Percentiles rank a stretch among this genome's conserved stretches.
Conservation (phyloP, 2,329 filamentous ascomycete species). For the Sphaerostilbella broomeana region DNA sequence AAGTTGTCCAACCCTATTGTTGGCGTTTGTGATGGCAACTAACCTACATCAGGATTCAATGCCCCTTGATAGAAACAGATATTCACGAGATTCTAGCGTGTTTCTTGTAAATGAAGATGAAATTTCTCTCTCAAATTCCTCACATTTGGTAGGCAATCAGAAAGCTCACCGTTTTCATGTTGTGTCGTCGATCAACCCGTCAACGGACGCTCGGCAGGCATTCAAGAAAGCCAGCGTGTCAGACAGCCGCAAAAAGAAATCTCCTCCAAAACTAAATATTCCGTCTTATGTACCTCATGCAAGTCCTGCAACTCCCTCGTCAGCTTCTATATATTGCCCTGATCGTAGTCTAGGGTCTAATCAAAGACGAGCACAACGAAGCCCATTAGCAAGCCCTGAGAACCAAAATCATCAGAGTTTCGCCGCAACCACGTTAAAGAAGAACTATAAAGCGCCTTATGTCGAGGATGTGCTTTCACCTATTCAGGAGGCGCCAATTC, state of each 20-base stretch:
- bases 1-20: conserved; percentile 10
- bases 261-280: conserved; percentile 1
- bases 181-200: no score
- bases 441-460: conserved; percentile 22
- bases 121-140: no score
- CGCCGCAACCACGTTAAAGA: background rate
- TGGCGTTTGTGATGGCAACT: background rate
- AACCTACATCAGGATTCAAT: background rate
- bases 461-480: conserved; percentile 21
- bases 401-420: conserved; percentile 2
- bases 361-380: conserved; percentile 24
- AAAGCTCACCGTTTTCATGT: no score
- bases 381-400: conserved; percentile 10
- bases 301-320: conserved; percentile 6
- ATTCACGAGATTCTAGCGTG: no score
- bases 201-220: no score
- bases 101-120: no score
- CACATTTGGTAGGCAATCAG: no score
- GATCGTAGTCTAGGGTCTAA: conserved; percentile 21
- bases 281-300: background rate
- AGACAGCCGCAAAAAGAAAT: no score
- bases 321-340: conserved; percentile 17
- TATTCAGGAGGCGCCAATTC: background rate
- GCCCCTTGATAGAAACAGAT: no score
- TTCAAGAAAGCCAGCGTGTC: no score